Base-by-base conservation (phyloP, 208 protist genomes). In the Crithidia expoeki region DNA sequence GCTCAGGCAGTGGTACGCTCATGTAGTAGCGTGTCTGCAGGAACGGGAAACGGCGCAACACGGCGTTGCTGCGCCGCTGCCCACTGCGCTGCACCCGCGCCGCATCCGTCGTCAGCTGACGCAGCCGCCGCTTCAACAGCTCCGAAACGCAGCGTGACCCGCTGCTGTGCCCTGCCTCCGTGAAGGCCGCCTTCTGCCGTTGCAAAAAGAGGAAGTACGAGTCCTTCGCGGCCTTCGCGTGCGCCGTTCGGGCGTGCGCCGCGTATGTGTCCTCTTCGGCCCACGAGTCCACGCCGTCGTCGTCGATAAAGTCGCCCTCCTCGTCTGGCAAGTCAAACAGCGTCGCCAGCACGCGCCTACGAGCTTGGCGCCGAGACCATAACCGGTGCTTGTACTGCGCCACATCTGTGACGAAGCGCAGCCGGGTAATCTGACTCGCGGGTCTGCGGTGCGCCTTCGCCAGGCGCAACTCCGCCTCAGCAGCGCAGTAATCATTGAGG, bases 181-280 rank as follows among this genome's bases (percentile, higher is more conserved):
- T 61, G 30, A 84, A 42, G 7, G 25, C 10, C 19, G 46, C 67
- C 66, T 82, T 81, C 52, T 81, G 65, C 4, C 55, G 58, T 53
- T 88, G 81, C 52, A 90, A 61, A 55, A 70, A 82, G 10, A 90
- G 61, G 49, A 86, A 90, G 59, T 84, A 81, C 23, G 80, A 61
- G 71, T 89, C 83, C 21, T 55, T 80, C 7, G 40, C 65, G 0
- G 73, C 67, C 28, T 64, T 57, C 7, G 38, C 27, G 50, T 51
- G 52, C 32, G 73, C 77, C 21, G 52, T 46, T 17, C 55, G 63
- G 0, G 72, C 62, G 32, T 81, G 74, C 6, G 63, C 34, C 11
- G 68, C 62, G 49, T 51, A 71, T 14, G 60, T 68, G 46, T 73
- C 72, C 23, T 68, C 62, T 7, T 76, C 76, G 25, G 42, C 14